Evolutionary conservation across 768 basidiomycete genomes (phyloP), one percentile per base, ranked within the genome.

Genomic region (Termitomyces sp.): DNA sequence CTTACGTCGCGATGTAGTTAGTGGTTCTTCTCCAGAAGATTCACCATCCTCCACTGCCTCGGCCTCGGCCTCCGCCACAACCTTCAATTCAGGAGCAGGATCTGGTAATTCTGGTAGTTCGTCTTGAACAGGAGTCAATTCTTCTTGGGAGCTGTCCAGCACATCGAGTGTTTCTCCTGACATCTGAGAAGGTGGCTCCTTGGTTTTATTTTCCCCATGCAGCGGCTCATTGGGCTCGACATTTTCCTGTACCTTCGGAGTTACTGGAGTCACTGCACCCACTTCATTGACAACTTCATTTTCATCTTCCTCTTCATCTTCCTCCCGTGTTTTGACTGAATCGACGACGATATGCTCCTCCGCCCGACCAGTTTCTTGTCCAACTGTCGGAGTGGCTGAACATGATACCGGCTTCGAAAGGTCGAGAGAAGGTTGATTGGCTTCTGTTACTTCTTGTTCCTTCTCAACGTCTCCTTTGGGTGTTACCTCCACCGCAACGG

Each of bases 1-100:
- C 74, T 54, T 68, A 79, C 78, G 75, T 61, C 77, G 70, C 7
- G 71, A 72, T 32, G 65, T 66, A 57, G 73, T 75, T 11, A 69
- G 66, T 28, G 73, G 73, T 48, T 77, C 77, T 56, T 76, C 74
- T 24, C 69, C 73, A 24, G 75, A 74, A 16, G 69, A 65, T 16
- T 63, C 62, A 24, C 59, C 69, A 22, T 70, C 69, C 4, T 69
- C 62, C 40, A 62, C 61, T 9, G 32, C 55, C 35, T 69, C 71
- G 42, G 58, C 44, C 58, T 64, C 66, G 44, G 54, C 53, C 52
- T 67, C 66, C 16, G 63, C 36, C 36, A 50, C 59, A 1, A 28
- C 45, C 13, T 56, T 33, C 18, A 39, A 36, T 28, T 51, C 60
- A 36, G 46, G 48, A 46, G 50, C 20, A 8, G 38, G 32, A 0